A percentile compares a stretch with the other conserved stretches of the same genome.
These are phyloP conservation scores for Calonectria crousiana DNA, from an alignment of 2,329 filamentous ascomycete genomes.

Conservation along the genomic window DNA sequence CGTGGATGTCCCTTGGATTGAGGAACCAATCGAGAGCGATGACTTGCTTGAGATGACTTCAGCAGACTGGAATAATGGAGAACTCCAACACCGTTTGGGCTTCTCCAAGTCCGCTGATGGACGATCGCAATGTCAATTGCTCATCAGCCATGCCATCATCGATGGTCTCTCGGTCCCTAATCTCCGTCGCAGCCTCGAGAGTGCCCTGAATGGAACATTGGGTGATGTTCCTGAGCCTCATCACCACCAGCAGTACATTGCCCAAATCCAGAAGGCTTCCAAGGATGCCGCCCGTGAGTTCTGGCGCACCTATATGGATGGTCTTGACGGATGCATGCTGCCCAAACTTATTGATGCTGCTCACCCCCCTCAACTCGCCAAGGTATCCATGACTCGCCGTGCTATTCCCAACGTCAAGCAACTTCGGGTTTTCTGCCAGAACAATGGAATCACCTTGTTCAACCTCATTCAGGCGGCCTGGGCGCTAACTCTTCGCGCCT, in stretches of 20 bases:
- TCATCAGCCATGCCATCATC: not conserved
- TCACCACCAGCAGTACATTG: not conserved
- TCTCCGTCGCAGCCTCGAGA: not conserved
- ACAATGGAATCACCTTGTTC: not conserved
- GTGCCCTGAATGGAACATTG: not conserved
- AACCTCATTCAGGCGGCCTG: not conserved
- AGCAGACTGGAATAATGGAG: not conserved
- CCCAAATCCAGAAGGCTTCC: not conserved
- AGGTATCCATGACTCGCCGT: not conserved
- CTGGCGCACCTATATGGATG: not conserved
- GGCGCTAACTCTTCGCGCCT: not conserved
- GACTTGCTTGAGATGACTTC: not conserved
- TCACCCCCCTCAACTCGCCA: not conserved
- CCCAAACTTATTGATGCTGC: not conserved
- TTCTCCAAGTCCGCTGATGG: not conserved
- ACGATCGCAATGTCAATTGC: not conserved
- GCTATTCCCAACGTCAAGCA: not conserved
- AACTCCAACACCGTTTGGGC: not conserved
- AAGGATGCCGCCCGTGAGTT: conserved; percentile 1
- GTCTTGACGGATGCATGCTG: not conserved
- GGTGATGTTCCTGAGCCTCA: not conserved
- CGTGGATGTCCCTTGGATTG: not conserved
- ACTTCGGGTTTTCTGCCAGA: not conserved
- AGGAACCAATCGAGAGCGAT: not conserved
- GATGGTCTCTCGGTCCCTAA: not conserved